A percentile compares a stretch with the other conserved stretches of the same genome.
These are phyloP conservation scores for Rhodomyrtus tomentosa DNA, from an alignment of 345 rosid species.

Conservation along the genomic window DNA sequence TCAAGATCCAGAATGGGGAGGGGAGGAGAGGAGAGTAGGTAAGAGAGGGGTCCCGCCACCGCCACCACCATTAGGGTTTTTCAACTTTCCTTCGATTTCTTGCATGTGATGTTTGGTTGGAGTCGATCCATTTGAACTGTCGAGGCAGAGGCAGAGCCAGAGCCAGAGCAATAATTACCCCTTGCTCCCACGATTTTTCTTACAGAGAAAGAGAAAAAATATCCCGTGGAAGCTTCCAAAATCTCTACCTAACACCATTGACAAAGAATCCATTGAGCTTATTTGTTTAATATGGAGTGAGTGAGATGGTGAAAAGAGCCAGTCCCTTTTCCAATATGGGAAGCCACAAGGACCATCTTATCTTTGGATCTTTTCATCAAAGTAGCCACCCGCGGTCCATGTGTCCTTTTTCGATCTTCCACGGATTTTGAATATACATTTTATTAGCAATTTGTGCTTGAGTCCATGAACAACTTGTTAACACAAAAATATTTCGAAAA, in stretches of 20 bases:
- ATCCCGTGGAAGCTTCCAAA: constrained; percentile 27
- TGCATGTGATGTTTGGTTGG: constrained; percentile 26
- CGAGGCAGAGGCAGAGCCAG: background rate
- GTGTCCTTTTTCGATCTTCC: background rate
- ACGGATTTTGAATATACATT: background rate
- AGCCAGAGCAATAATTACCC: constrained; percentile 6
- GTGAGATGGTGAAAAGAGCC: constrained; percentile 6
- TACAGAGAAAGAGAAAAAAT: background rate
- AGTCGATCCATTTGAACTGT: background rate
- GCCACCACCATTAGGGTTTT: background rate
- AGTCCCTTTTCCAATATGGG: background rate
- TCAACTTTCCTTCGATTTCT: background rate
- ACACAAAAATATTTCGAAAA: too few species aligned
- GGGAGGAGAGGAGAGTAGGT: too few species aligned
- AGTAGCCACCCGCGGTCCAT: background rate
- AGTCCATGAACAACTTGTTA: too few species aligned
- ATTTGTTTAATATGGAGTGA: background rate
- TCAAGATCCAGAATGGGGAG: background rate
- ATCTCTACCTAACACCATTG: constrained; percentile 29
- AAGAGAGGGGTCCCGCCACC: background rate
- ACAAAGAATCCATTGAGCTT: background rate
- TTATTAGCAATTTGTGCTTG: too few species aligned
- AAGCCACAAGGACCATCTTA: background rate
- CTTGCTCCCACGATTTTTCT: background rate
- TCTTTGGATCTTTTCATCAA: background rate